These are phyloP conservation scores for Cladosporium colombiae DNA, from an alignment of 2,329 filamentous ascomycete species.

Conservation along the genomic window DNA sequence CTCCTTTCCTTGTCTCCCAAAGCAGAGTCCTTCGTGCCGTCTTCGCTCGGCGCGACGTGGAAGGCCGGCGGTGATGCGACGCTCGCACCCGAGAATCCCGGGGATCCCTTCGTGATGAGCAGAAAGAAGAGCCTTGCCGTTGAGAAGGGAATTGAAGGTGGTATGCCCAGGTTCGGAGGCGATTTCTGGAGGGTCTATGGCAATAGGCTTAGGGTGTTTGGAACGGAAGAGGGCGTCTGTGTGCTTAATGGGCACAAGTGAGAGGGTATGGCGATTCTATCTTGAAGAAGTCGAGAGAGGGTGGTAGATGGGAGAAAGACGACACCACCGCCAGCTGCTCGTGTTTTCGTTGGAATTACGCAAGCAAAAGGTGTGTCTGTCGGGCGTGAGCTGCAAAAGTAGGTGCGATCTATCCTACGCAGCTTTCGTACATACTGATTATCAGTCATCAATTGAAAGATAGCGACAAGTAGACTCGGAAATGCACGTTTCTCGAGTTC, in stretches of 20 bases:
- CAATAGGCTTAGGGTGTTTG: slow-evolving; percentile 62
- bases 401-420: slow-evolving; percentile 28
- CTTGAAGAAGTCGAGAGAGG: background rate
- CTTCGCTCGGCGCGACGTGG: slow-evolving; percentile 31
- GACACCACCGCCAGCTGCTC: background rate
- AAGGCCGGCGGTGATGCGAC: slow-evolving; percentile 34
- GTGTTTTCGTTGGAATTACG: background rate
- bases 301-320: background rate
- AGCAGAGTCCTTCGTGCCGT: slow-evolving; percentile 30
- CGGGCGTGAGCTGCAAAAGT: slow-evolving; percentile 17
- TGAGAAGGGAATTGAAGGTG: slow-evolving; percentile 27
- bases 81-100: slow-evolving; percentile 24
- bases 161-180: slow-evolving; percentile 53
- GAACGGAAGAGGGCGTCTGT: slow-evolving; percentile 56
- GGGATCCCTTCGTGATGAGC: slow-evolving; percentile 31
- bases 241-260: slow-evolving; percentile 26
- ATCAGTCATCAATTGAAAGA: slow-evolving; percentile 3
- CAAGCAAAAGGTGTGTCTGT: background rate
- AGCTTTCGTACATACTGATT: slow-evolving; percentile 17
- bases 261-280: background rate
- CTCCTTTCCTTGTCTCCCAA: slow-evolving; percentile 17
- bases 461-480: slow-evolving; percentile 4
- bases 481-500: background rate
- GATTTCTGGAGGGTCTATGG: slow-evolving; percentile 61
- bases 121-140: slow-evolving; percentile 25